Percentiles rank a stretch among this genome's conserved stretches.
Evolutionary conservation across 495 filamentous ascomycete genomes (phyloP).

Genomic region (Chaetomium tenue): DNA sequence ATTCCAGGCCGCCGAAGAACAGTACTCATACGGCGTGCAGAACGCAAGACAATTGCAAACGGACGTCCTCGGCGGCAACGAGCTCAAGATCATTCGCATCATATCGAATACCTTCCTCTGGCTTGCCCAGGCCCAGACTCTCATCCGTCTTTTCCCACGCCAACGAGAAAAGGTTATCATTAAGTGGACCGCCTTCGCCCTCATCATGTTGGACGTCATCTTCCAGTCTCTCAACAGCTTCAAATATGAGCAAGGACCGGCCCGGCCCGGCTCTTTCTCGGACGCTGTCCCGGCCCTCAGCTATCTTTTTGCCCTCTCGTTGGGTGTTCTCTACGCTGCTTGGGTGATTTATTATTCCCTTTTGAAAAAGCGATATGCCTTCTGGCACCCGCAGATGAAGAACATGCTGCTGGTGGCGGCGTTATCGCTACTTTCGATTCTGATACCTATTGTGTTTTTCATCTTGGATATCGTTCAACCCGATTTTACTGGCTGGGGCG

Average conservation of each 20-base stretch:
- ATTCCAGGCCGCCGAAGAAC: constrained; percentile 72
- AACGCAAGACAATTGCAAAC: constrained; percentile 71
- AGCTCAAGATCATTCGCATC: constrained; percentile 83
- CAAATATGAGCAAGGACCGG: constrained; percentile 51
- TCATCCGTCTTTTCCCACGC: constrained; percentile 92
- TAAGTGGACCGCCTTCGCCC: constrained; percentile 94
- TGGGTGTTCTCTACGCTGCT: constrained; percentile 86
- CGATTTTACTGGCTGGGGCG: constrained; percentile 89
- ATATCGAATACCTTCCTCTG: constrained; percentile 94
- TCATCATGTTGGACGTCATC: constrained; percentile 84
- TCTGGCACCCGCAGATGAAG: constrained; percentile 88
- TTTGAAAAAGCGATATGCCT: constrained; percentile 89
- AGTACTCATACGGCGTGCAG: constrained; percentile 68
- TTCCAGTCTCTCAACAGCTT: constrained; percentile 91
- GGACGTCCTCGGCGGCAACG: constrained; percentile 73
- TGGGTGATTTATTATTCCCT: constrained; percentile 96
- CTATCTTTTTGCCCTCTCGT: constrained; percentile 88
- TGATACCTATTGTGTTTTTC: constrained; percentile 95
- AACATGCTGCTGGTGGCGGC: constrained; percentile 85
- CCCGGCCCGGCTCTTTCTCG: constrained; percentile 68
- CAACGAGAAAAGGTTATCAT: constrained; percentile 98
- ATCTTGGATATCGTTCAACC: constrained; percentile 87
- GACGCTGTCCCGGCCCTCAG: constrained; percentile 90
- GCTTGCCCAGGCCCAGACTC: constrained; percentile 94
- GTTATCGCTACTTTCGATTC: constrained; percentile 71